These are phyloP conservation scores for Gnomoniopsis smithogilvyi DNA, from an alignment of 2,329 filamentous ascomycete species.

Conservation along the genomic window DNA sequence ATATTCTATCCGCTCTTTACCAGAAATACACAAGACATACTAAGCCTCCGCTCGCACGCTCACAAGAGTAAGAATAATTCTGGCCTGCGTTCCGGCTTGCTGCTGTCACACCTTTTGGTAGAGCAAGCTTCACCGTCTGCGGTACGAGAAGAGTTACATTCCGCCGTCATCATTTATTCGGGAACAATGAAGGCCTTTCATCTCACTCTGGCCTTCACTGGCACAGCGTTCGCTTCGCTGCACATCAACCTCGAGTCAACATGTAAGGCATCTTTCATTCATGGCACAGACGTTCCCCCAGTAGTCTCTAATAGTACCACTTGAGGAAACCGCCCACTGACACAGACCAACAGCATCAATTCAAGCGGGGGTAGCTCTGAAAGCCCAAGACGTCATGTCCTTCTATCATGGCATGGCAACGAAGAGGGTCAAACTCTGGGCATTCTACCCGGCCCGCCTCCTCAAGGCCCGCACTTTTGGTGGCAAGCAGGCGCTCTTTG, in stretches of 20 bases:
- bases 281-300: too few species aligned
- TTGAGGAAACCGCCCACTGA: background rate
- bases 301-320: too few species aligned
- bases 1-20: too few species aligned
- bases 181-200: background rate
- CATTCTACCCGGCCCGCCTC: conserved; percentile 29
- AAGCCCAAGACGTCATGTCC: conserved; percentile 28
- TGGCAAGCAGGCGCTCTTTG: conserved; percentile 29
- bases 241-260: background rate
- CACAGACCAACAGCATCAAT: background rate
- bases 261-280: background rate
- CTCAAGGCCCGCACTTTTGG: conserved; percentile 34
- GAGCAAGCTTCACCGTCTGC: too few species aligned
- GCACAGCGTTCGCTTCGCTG: background rate
- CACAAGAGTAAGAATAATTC: too few species aligned
- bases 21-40: too few species aligned
- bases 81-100: too few species aligned
- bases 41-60: too few species aligned
- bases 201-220: background rate
- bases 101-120: too few species aligned
- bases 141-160: too few species aligned
- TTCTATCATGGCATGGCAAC: conserved; percentile 31
- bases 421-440: conserved; percentile 27
- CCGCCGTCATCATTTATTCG: background rate
- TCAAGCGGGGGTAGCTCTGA: background rate